phyloP scores from a whole-genome alignment of 345 rosid species.

The Corchorus olitorius region DNA sequence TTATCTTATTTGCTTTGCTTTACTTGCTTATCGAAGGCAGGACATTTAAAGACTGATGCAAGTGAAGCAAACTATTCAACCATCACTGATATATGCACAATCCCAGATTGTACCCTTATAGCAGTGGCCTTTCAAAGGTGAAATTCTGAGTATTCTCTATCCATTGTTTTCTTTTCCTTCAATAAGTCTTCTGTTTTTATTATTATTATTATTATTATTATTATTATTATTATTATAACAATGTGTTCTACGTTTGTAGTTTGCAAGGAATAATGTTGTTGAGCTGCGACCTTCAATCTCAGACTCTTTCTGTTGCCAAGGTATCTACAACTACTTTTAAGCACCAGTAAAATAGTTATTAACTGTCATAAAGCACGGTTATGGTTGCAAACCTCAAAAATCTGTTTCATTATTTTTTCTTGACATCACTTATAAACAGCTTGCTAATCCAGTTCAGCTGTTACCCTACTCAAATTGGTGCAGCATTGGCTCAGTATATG shows the following conservation, averaged over 20 bases:
- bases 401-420: background rate
- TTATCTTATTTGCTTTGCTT: constrained; percentile 11
- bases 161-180: background rate
- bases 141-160: constrained; percentile 17
- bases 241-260: constrained; percentile 34
- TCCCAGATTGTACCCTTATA: constrained; percentile 48
- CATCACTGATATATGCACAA: constrained; percentile 65
- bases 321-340: constrained; percentile 35
- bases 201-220: constrained; percentile 20
- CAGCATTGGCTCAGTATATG: background rate
- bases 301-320: constrained; percentile 59
- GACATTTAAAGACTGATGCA: constrained; percentile 41
- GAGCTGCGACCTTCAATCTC: constrained; percentile 56
- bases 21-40: constrained; percentile 58
- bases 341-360: background rate
- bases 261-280: constrained; percentile 76
- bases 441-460: background rate
- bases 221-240: constrained; percentile 21
- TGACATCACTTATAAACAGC: background rate
- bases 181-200: background rate
- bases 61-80: constrained; percentile 48
- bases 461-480: background rate
- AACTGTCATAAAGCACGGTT: background rate
- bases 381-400: background rate
- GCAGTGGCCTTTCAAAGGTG: constrained; percentile 85